Evolutionary conservation across 2,329 filamentous ascomycete species (phyloP), one percentile per base, ranked within the genome.

Genomic region (Zarea fungicola): DNA sequence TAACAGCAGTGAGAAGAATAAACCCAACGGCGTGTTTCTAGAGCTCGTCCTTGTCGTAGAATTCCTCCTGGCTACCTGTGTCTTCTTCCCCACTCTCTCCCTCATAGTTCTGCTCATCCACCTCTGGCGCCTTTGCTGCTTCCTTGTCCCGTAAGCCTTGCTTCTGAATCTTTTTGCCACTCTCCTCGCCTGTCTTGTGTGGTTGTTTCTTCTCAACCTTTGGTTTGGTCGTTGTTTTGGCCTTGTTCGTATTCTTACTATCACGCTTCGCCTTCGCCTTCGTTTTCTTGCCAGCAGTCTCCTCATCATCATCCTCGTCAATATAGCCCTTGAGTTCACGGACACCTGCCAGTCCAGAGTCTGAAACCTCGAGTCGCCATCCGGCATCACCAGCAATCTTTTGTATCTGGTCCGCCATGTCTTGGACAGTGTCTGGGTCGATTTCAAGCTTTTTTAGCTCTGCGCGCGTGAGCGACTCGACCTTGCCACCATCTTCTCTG

Each of bases 311-410:
- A 22, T 58, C 60, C 25, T 57, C 14, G 61, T 69, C 64, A 14
- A 92, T 77, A 35, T 87, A 80, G 0, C 85, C 87, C 37, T 85
- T 72, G 34, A 92, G 79, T 61, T 89, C 84, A 53, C 68, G 60
- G 16, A 80, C 70, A 19, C 78, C 75, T 5, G 64, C 61, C 5
- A 74, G 69, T 19, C 84, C 78, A 10, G 81, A 74, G 59, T 93
- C 85, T 1, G 93, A 80, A 13, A 93, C 74, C 65, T 93, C 87
- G 51, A 96, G 71, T 58, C 83, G 86, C 89, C 90, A 96, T 14
- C 82, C 81, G 55, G 83, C 79, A 7, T 84, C 81, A 3, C 82
- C 79, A 0, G 88, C 87, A 34, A 87, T 62, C 58, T 81, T 77
- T 61, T 87, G 76, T 50, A 95, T 67, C 60, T 87, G 74, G 54